Base-by-base conservation (phyloP, 768 basidiomycete genomes). In the Russula abietina region DNA sequence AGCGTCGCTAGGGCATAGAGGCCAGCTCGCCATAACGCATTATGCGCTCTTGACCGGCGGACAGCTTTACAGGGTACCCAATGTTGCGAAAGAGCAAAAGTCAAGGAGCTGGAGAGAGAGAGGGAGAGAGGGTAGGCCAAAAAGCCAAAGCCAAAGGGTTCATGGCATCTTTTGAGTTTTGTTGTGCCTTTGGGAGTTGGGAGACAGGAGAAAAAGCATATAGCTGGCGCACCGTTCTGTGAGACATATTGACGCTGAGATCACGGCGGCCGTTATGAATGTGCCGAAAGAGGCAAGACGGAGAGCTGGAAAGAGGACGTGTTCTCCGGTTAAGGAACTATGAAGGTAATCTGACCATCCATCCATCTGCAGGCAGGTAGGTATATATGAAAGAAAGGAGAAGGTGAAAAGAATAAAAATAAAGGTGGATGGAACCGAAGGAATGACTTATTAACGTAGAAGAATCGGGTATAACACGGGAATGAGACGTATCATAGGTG, bases 1-100 rank as follows among this genome's bases (percentile, higher is more conserved):
- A 83, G 74, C 0, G 82, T 84, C n/a, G 80, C 79, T 17, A 80
- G 53, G 74, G 82, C 82, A 70, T 86, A 88, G 45, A 87, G 58
- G 14, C 69, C 68, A 6, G 84, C 72, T 57, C 79, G 77, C 85
- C 85, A 87, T 5, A 80, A 64, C 19, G 83, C 82, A 26, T 72
- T 74, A 43, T 73, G 73, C 60, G 80, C 67, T 32, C 80, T 78
- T 26, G 82, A 79, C 43, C 74, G 73, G 38, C 74, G 73, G 14
- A 76, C 69, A 41, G 69, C 68, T 11, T 61, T 45, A 51, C 69
- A 71, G n/a, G 84, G 84, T 11, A 66, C 69, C 78, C 82, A 78
- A n/a, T 77, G 75, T 61, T 75, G 80, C 53, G 80, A 79, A 50
- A 79, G 74, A 11, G 79, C 72, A 30, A 79, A 79, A 1, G 84